Evolutionary conservation across 208 protist genomes (phyloP).

Genomic region (Herpetomonas samuelpessoai): DNA sequence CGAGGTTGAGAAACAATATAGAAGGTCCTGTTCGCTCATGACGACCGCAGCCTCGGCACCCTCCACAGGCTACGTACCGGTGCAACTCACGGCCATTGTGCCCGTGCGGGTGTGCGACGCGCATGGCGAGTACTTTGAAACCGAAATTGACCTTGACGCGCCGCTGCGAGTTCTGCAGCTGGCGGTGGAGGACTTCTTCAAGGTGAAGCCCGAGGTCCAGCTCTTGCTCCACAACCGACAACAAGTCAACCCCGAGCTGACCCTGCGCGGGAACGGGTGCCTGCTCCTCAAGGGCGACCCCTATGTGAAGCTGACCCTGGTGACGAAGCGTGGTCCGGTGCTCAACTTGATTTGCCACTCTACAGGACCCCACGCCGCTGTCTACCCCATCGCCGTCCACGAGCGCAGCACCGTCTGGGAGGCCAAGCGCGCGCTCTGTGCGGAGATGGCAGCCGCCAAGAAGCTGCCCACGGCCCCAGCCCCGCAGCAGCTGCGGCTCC

Average conservation of each 20-base stretch:
- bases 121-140: slow-evolving; percentile 83
- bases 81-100: slow-evolving; percentile 68
- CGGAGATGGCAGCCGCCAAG: slow-evolving; percentile 23
- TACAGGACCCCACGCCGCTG: slow-evolving; percentile 11
- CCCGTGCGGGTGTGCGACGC: slow-evolving; percentile 72
- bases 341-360: slow-evolving; percentile 65
- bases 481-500: slow-evolving; percentile 60
- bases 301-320: slow-evolving; percentile 66
- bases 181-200: slow-evolving; percentile 83
- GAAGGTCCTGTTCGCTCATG: no score
- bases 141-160: slow-evolving; percentile 71
- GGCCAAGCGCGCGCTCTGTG: slow-evolving; percentile 63
- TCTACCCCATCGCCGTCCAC: slow-evolving; percentile 48
- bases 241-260: slow-evolving; percentile 48
- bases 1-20: no score
- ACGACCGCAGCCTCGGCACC: not conserved
- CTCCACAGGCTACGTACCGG: slow-evolving; percentile 19
- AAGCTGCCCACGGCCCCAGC: slow-evolving; percentile 15
- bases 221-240: slow-evolving; percentile 79
- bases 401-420: slow-evolving; percentile 67
- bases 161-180: slow-evolving; percentile 67
- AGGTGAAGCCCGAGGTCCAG: slow-evolving; percentile 74
- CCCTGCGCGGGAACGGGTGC: slow-evolving; percentile 73
- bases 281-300: slow-evolving; percentile 86
- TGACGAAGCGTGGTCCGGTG: slow-evolving; percentile 61